Conservation (phyloP, 768 basidiomycete genomes). For the Suillus decipiens region DNA sequence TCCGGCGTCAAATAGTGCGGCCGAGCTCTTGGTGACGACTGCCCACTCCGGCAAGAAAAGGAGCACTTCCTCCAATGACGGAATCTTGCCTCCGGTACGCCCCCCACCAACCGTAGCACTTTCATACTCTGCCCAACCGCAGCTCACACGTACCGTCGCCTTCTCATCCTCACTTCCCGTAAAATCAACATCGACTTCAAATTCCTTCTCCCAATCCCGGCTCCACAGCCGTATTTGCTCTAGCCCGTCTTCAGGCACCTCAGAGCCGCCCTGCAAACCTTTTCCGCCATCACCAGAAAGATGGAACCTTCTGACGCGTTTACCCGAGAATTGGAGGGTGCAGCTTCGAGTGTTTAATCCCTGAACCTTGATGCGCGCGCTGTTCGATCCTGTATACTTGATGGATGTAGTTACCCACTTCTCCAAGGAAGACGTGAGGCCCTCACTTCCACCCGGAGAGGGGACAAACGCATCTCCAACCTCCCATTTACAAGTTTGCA, state of each 20-base stretch:
- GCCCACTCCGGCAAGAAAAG: conserved; percentile 69
- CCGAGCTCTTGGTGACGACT: conserved; percentile 53
- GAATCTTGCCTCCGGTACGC: conserved; percentile 47
- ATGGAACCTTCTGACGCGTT: conserved; percentile 42
- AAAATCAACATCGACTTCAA: conserved; percentile 57
- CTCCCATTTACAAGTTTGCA: conserved; percentile 53
- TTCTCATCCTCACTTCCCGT: conserved; percentile 23
- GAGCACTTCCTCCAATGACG: conserved; percentile 69
- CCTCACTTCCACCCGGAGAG: conserved; percentile 34
- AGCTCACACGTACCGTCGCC: conserved; percentile 50
- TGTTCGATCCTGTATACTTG: conserved; percentile 41
- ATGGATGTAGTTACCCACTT: conserved; percentile 48
- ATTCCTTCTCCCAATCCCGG: conserved; percentile 55
- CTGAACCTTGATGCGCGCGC: conserved; percentile 50
- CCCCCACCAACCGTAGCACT: conserved; percentile 53
- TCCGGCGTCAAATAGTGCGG: conserved; percentile 60
- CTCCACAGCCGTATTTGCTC: conserved; percentile 57
- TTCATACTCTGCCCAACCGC: conserved; percentile 71
- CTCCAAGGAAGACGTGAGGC: neutral
- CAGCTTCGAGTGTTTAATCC: conserved; percentile 69
- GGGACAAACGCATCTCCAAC: conserved; percentile 37
- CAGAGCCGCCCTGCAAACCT: conserved; percentile 45
- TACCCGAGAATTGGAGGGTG: conserved; percentile 54
- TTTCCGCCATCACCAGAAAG: conserved; percentile 38
- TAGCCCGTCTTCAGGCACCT: conserved; percentile 36